phyloP scores from a whole-genome alignment of 495 filamentous ascomycete genomes.

The Trichoderma gamsii region DNA sequence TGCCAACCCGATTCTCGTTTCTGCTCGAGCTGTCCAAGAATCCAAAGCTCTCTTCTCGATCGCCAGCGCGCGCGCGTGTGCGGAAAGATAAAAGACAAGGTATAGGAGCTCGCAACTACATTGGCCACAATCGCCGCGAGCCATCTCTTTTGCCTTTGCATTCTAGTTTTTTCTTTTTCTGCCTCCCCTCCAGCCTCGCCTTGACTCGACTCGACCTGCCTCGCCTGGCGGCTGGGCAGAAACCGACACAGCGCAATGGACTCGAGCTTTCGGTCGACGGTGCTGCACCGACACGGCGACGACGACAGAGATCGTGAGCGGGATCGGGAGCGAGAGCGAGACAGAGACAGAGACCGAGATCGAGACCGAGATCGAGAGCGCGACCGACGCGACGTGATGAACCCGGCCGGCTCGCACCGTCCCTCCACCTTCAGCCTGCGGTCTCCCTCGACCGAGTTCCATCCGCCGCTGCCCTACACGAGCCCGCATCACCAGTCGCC shows the following conservation, averaged over 20 bases:
- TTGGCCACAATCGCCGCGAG: no score
- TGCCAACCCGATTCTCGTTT: not conserved
- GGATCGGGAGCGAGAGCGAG: conserved; percentile 19
- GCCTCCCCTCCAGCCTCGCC: not conserved
- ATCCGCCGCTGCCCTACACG: conserved; percentile 18
- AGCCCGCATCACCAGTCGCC: conserved; percentile 16
- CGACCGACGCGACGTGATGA: conserved; percentile 31
- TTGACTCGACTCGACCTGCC: not conserved
- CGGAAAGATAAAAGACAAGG: not conserved
- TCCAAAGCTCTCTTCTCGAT: no score
- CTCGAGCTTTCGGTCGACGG: conserved; percentile 37
- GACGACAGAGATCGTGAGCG: conserved; percentile 32
- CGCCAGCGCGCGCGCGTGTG: not conserved
- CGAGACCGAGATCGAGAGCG: conserved; percentile 24
- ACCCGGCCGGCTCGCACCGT: conserved; percentile 20
- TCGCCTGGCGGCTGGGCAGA: not conserved
- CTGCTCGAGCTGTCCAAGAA: not conserved
- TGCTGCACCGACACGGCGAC: conserved; percentile 39
- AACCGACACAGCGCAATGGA: conserved; percentile 15
- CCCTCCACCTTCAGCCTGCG: conserved; percentile 18
- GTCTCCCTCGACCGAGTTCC: conserved; percentile 17
- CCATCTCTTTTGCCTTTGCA: no score
- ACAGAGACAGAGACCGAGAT: conserved; percentile 23
- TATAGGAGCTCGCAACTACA: not conserved
- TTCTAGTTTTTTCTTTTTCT: not conserved